Evolutionary conservation across 164 flowering plant genomes (phyloP).

Genomic region (Umbilicus rupestris): DNA sequence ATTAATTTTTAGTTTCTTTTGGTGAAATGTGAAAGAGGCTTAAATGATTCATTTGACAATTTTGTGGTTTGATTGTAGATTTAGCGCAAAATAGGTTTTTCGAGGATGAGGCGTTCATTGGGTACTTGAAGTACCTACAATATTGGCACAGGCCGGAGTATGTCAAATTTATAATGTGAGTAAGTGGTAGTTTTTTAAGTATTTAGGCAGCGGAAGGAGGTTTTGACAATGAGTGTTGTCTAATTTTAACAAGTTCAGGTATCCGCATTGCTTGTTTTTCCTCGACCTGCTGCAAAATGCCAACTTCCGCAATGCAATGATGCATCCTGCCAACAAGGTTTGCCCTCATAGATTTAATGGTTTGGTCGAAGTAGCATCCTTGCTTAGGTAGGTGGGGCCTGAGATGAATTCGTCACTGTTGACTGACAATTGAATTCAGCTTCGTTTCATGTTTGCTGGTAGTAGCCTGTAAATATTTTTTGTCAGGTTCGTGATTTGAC

Average conservation of each 20-base stretch:
- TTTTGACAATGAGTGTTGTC: not conserved
- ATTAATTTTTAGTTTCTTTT: not conserved
- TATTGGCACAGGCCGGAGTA: conserved; percentile 96
- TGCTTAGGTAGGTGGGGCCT: not conserved
- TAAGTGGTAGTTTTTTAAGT: not conserved
- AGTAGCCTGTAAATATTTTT: no score
- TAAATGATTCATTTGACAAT: not conserved
- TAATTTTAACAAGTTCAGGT: conserved; percentile 36
- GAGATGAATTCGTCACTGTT: no score
- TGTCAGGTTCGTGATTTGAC: no score
- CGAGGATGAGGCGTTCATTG: conserved; percentile 99
- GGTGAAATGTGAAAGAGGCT: not conserved
- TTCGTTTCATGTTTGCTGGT: no score
- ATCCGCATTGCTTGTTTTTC: conserved; percentile 90
- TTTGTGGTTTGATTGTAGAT: conserved; percentile 37
- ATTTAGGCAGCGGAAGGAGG: not conserved
- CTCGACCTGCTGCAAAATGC: conserved; percentile 95
- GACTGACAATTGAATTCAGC: not conserved
- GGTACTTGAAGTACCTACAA: conserved; percentile 87
- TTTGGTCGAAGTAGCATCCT: not conserved
- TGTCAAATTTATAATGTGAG: conserved; percentile 82
- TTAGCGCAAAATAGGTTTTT: conserved; percentile 94
- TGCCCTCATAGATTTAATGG: not conserved
- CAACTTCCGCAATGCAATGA: conserved; percentile 89
- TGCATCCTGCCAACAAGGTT: conserved; percentile 95